phyloP scores from a whole-genome alignment of 805 yeast genomes.

The Jamesozyma rosinii region DNA sequence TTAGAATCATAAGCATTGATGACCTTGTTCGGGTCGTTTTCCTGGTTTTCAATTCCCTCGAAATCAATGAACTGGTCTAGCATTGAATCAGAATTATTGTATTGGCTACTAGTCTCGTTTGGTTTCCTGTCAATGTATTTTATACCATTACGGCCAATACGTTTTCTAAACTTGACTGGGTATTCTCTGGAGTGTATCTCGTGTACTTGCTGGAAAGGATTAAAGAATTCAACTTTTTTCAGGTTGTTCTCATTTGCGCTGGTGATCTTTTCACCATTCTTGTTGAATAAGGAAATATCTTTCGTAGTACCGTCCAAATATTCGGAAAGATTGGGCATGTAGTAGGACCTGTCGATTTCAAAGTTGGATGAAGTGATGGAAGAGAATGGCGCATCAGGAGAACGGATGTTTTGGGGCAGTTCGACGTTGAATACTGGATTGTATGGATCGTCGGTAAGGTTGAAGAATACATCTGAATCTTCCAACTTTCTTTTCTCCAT shows the following conservation, averaged over 20 bases:
- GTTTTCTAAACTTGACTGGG: conserved; percentile 55
- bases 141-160: conserved; percentile 65
- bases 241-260: conserved; percentile 17
- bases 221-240: conserved; percentile 31
- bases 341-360: conserved; percentile 54
- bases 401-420: conserved; percentile 44
- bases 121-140: conserved; percentile 69
- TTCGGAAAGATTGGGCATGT: conserved; percentile 27
- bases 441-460: conserved; percentile 77
- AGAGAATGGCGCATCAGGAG: conserved; percentile 66
- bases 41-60: conserved; percentile 27
- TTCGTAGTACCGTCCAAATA: conserved; percentile 23
- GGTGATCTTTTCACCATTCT: conserved; percentile 27
- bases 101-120: conserved; percentile 19
- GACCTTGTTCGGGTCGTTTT: conserved; percentile 14
- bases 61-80: conserved; percentile 37
- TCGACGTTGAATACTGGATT: conserved; percentile 72
- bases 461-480: conserved; percentile 66
- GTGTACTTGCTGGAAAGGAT: conserved; percentile 28
- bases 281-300: conserved; percentile 17
- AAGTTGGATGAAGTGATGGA: conserved; percentile 64
- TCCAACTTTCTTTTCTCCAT: conserved; percentile 59
- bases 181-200: conserved; percentile 32
- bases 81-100: conserved; percentile 16
- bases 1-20: conserved; percentile 40